Base-by-base conservation (phyloP, 2,329 filamentous ascomycete species). In the Diaporthe sp. region DNA sequence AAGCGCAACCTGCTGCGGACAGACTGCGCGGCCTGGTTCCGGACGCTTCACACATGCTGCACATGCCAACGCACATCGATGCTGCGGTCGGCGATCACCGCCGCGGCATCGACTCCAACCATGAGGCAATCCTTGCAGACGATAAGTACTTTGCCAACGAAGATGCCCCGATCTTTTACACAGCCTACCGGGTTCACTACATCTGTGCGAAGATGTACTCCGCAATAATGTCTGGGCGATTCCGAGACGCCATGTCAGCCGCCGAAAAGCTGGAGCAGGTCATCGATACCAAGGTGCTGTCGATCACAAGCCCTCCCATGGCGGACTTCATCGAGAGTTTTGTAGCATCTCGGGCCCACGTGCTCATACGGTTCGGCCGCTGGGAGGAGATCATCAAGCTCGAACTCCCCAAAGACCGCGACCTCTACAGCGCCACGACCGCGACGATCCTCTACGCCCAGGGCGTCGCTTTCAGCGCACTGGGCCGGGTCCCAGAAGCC, bases 41-140 rank as follows among this genome's bases (percentile, higher is more conserved):
- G 12, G 58, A 62, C 37, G 58, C 37, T 28, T 62, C 58, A 17
- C 58, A 62, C 6, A 25, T 62, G 58, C 34, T 42, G 8, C 58
- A 62, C 37, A 62, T 62, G 37, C 22, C 58, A 6, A 62, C 58
- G n/a, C 58, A 62, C 39, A 62, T 62, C n/a, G 58, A 62, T 28
- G 39, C n/a, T 6, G 58, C 58, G 6, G 37, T 42, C 7, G 37
- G 58, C 1, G 58, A 62, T 17, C 19, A 62, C n/a, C 58, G 37
- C 58, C 58, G 58, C 37, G 58, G 58, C 2, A n/a, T 62, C 37
- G 58, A 62, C 39, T 62, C 58, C 34, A 62, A 62, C 37, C 58
- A 44, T 25, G 58, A 62, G 37, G 58, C 58, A 7, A 62, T 62
- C 22, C 37, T 62, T 3, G 37, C 37, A n/a, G 58, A 62, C 12